Conservation (phyloP, 805 yeast genomes). For the Yarrowia sp. region DNA sequence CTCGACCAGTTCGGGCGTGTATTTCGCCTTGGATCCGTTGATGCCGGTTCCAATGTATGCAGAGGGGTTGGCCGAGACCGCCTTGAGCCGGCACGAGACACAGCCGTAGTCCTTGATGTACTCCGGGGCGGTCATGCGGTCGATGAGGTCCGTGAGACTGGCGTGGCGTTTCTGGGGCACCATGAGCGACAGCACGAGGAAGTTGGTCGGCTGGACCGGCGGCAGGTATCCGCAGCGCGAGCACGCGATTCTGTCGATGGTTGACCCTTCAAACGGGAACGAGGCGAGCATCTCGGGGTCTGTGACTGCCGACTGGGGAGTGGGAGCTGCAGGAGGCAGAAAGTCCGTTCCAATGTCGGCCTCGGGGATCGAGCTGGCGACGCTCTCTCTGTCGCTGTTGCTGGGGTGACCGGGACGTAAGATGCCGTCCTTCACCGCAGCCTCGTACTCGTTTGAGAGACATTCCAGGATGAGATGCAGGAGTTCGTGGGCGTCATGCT, state of each 20-base stretch:
- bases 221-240: slow-evolving; percentile 68
- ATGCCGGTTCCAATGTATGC: slow-evolving; percentile 40
- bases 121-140: slow-evolving; percentile 66
- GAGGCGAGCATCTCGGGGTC: slow-evolving; percentile 29
- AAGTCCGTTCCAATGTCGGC: slow-evolving; percentile 30
- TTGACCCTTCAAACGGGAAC: slow-evolving; percentile 71
- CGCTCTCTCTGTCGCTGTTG: neutral
- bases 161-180: slow-evolving; percentile 66
- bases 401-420: neutral
- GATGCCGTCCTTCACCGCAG: slow-evolving; percentile 37
- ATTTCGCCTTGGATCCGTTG: slow-evolving; percentile 50
- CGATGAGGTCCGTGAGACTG: slow-evolving; percentile 61
- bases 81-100: slow-evolving; percentile 64
- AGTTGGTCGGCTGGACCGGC: slow-evolving; percentile 56
- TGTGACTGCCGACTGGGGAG: neutral
- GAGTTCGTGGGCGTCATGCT: slow-evolving; percentile 95
- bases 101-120: slow-evolving; percentile 81
- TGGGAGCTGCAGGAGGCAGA: slow-evolving; percentile 39
- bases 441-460: slow-evolving; percentile 66
- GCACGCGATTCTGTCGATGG: slow-evolving; percentile 73
- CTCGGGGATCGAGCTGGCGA: slow-evolving; percentile 10
- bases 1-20: slow-evolving; percentile 48
- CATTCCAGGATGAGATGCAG: slow-evolving; percentile 82
- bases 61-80: slow-evolving; percentile 39
- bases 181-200: slow-evolving; percentile 73